Evolutionary conservation across 371 early-diverging fungal species (phyloP), one percentile per base, ranked within the genome.

Genomic region (Mucor plumbeus): DNA sequence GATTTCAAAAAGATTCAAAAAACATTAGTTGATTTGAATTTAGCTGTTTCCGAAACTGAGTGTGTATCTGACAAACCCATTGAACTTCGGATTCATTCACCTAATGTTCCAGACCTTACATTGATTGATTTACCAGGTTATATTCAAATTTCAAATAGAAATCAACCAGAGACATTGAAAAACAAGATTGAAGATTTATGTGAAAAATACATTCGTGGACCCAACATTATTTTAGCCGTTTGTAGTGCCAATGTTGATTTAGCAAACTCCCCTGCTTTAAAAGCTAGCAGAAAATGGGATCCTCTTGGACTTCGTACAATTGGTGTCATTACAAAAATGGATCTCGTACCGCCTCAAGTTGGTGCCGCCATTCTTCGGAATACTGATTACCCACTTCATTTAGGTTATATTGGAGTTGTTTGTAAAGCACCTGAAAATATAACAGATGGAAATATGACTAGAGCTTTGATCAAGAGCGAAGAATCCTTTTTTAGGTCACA

Each of bases 281-380:
- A 94, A 63, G 95, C 98, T 14, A 91, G 93, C 61, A 91, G 95
- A 33, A 92, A 92, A 73, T 94, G 90, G 50, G 99, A 99, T 79
- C 99, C 99, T 2, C 78, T 91, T 33, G 97, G 98, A 31, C 62
- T 90, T 50, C 86, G 99, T 19, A 99, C 99, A 1, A 92, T 99
- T 64, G 99, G 99, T 64, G 99, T 99, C 0, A 85, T 99, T 34
- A 99, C 99, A 33, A 99, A 99, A 76, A 94, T 99, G 88, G 99
- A 99, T 74, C 85, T 97, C 39, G 95, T 99, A 0, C 93, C 96
- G 54, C 94, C 97, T 21, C 87, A 90, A 34, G 72, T 77, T 1
- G 98, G 95, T 14, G 93, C 92, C 6, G 82, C 88, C 9, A 91
- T 97, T 67, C 87, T 99, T 41, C 86, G 87, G 11, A 98, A 99